Evolutionary conservation across 345 rosid genomes (phyloP).

Genomic region (Bruguiera parviflora): DNA sequence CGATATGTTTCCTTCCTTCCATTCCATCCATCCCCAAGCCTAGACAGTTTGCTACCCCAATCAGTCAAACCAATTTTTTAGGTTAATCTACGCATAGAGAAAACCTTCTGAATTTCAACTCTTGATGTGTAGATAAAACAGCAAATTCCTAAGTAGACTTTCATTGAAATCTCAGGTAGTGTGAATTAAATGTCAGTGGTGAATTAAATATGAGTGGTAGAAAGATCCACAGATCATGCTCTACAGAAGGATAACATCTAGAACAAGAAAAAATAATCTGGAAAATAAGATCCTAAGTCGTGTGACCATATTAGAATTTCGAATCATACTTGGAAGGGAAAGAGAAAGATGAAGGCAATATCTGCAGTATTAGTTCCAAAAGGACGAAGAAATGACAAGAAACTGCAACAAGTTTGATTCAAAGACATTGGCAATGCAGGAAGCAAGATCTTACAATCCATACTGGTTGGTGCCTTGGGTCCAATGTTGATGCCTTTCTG

Average conservation of each 20-base stretch:
- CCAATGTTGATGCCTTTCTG: slow-evolving; percentile 77
- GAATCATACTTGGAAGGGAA: no score
- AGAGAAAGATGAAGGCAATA: no score
- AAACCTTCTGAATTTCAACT: not conserved
- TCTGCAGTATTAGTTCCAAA: not conserved
- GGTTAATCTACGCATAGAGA: not conserved
- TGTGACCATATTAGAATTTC: no score
- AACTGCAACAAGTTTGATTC: not conserved
- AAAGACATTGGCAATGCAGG: slow-evolving; percentile 3
- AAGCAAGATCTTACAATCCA: slow-evolving; percentile 75
- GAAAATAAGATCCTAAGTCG: no score
- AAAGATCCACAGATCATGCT: no score
- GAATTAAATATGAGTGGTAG: no score
- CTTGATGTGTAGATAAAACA: not conserved
- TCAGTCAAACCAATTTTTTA: slow-evolving; percentile 2
- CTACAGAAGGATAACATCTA: no score
- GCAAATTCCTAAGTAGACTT: not conserved
- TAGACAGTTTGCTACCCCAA: slow-evolving; percentile 29
- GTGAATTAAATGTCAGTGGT: no score
- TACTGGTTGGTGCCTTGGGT: slow-evolving; percentile 86
- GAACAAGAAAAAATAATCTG: no score
- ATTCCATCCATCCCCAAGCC: slow-evolving; percentile 99
- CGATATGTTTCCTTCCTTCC: slow-evolving; percentile 89
- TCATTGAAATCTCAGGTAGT: no score
- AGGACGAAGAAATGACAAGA: not conserved